Conservation (phyloP, 2,329 filamentous ascomycete species). For the Ceratocystis destructans region DNA sequence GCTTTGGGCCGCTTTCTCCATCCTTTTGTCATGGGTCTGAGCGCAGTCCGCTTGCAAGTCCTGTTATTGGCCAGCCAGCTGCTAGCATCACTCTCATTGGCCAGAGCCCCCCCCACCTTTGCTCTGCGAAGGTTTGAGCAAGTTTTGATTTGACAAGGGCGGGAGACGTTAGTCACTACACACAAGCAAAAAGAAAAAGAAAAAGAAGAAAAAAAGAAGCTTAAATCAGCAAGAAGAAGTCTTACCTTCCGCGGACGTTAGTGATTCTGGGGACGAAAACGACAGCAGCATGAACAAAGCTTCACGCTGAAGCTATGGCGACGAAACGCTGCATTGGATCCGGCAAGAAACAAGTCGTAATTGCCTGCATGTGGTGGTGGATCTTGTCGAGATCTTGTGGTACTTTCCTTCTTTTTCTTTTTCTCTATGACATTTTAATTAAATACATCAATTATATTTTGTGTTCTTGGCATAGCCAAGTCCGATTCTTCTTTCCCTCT, state of each 20-base stretch:
- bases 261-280: not conserved
- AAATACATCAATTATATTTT: not conserved
- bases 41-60: not conserved
- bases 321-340: not conserved
- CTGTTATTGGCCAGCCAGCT: not conserved
- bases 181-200: not conserved
- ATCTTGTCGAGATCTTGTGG: not conserved
- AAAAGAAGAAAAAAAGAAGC: not conserved
- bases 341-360: not conserved
- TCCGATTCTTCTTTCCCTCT: not conserved
- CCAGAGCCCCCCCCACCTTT: not conserved
- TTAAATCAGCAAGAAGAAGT: not conserved
- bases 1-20: not conserved
- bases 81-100: not conserved
- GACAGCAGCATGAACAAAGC: not conserved
- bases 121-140: slow-evolving; percentile 37
- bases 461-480: not conserved
- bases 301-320: not conserved
- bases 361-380: not conserved
- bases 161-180: not conserved
- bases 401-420: not conserved
- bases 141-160: slow-evolving; percentile 26
- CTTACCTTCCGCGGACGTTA: no score
- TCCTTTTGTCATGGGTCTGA: not conserved
- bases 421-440: not conserved